A percentile compares a stretch with the other conserved stretches of the same genome.
phyloP scores from a whole-genome alignment of 2,329 filamentous ascomycete species.

The Cephalotrichum gorgonifer region DNA sequence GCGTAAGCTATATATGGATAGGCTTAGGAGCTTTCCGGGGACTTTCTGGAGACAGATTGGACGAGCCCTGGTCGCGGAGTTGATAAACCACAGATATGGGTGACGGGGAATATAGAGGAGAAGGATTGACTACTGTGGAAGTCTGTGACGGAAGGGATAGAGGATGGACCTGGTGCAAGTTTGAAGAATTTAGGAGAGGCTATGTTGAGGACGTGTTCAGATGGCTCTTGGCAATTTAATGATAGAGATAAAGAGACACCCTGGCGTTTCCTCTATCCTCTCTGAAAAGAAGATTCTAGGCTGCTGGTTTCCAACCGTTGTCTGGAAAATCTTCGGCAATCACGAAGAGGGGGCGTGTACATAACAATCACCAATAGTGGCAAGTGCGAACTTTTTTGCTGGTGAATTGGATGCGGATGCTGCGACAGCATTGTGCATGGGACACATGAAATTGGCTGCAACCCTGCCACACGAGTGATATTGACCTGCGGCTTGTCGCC shows the following conservation, averaged over 20 bases:
- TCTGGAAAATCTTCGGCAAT: background rate
- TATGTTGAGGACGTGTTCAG: slow-evolving; percentile 5
- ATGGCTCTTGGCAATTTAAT: slow-evolving; percentile 3
- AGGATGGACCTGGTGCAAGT: background rate
- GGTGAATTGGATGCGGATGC: no score
- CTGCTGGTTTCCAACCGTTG: background rate
- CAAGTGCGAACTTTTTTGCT: background rate
- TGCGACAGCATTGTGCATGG: no score
- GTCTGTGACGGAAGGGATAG: background rate
- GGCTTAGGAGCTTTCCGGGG: no score
- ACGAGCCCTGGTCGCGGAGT: background rate
- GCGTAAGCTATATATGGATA: no score
- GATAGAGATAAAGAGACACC: background rate
- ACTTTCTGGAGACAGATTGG: background rate
- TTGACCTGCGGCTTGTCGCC: no score
- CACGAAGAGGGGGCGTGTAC: background rate
- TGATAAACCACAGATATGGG: background rate
- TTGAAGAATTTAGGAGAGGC: background rate
- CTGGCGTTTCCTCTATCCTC: background rate
- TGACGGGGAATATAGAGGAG: slow-evolving; percentile 1
- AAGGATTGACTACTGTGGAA: background rate
- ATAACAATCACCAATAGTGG: background rate
- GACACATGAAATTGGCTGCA: no score
- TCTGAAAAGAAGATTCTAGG: background rate
- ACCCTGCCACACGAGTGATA: no score